Evolutionary conservation across 805 yeast species (phyloP).

Genomic region (Dipodascus geniculatus): DNA sequence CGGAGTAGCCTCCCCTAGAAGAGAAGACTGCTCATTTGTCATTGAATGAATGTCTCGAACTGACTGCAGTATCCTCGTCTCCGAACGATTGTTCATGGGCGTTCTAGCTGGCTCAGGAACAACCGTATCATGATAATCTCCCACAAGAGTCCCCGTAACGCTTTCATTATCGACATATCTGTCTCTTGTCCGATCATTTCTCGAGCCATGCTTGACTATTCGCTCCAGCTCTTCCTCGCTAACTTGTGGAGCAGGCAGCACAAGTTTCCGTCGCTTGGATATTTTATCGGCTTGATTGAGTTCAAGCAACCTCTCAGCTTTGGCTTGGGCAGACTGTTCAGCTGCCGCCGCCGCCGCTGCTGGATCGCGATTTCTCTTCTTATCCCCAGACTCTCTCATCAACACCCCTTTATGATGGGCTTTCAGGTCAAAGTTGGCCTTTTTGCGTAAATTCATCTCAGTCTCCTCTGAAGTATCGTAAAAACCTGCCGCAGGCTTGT

Average conservation of each 20-base stretch:
- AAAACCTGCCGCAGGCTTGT: slow-evolving; percentile 51
- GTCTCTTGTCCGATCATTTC: slow-evolving; percentile 14
- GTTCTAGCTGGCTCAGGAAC: slow-evolving; percentile 7
- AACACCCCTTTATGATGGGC: slow-evolving; percentile 8
- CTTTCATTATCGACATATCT: slow-evolving; percentile 11
- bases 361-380: slow-evolving; percentile 12
- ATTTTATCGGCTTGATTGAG: slow-evolving; percentile 19
- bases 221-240: slow-evolving; percentile 23
- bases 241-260: slow-evolving; percentile 27
- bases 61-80: slow-evolving; percentile 26
- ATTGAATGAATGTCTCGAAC: slow-evolving; percentile 26
- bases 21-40: slow-evolving; percentile 27
- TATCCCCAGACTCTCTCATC: slow-evolving; percentile 3
- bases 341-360: slow-evolving; percentile 18
- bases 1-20: slow-evolving; percentile 23
- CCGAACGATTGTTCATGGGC: slow-evolving; percentile 15
- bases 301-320: slow-evolving; percentile 22
- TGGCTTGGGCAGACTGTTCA: slow-evolving; percentile 16
- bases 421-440: neutral
- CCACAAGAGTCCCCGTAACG: slow-evolving; percentile 9
- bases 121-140: slow-evolving; percentile 8
- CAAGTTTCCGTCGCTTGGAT: slow-evolving; percentile 30
- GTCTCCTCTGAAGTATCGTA: slow-evolving; percentile 60
- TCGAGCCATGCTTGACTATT: slow-evolving; percentile 19
- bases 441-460: slow-evolving; percentile 23